Evolutionary conservation across 2,329 filamentous ascomycete species (phyloP).

Genomic region (Geoglossum cookeanum): DNA sequence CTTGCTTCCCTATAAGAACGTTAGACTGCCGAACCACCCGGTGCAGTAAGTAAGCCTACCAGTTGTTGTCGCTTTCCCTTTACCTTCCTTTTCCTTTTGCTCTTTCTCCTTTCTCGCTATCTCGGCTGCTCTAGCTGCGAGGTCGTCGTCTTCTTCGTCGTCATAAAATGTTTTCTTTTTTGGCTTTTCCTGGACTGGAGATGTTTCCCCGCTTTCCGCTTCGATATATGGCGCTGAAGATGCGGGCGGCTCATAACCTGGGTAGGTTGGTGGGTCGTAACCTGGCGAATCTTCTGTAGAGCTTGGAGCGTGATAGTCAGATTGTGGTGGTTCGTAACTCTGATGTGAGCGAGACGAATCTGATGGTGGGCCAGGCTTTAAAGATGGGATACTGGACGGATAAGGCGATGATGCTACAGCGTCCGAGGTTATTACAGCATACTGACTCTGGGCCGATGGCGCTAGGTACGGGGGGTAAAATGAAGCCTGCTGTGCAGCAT

Average conservation of each 20-base stretch:
- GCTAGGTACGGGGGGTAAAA: background rate
- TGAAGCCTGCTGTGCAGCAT: background rate
- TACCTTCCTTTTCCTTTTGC: constrained; percentile 59
- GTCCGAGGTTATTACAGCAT: background rate
- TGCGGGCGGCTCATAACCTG: constrained; percentile 35
- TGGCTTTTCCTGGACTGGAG: constrained; percentile 32
- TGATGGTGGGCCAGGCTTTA: background rate
- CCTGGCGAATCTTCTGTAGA: background rate
- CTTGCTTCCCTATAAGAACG: constrained; percentile 37
- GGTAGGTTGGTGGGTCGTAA: constrained; percentile 14
- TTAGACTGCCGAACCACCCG: background rate
- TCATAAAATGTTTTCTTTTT: constrained; percentile 70
- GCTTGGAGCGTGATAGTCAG: background rate
- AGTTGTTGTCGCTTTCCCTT: constrained; percentile 64
- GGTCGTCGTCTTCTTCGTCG: constrained; percentile 58
- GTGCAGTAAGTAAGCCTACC: constrained; percentile 23
- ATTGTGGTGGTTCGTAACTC: background rate
- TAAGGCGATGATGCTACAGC: background rate
- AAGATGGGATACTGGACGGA: background rate
- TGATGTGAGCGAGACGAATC: background rate
- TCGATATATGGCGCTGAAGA: constrained; percentile 32
- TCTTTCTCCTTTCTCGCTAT: constrained; percentile 39
- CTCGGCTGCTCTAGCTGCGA: constrained; percentile 33
- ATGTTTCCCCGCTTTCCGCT: constrained; percentile 26
- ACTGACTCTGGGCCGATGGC: background rate